phyloP scores from a whole-genome alignment of 768 basidiomycete genomes.

The Candolleomyces aberdarensis region DNA sequence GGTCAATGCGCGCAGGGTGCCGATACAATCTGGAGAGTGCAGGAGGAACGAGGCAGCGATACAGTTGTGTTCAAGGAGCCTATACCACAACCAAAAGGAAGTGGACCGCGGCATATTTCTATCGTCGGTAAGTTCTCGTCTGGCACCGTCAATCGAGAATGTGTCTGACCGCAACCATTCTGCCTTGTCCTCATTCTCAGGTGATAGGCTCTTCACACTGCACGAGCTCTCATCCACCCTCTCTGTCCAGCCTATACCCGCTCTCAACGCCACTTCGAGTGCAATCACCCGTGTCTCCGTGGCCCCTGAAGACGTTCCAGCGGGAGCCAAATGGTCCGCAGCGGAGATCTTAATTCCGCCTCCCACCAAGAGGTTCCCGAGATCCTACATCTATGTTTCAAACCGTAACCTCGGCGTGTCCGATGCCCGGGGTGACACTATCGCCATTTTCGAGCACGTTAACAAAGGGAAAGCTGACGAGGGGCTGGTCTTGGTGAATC shows the following conservation, averaged over 20 bases:
- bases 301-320: constrained; percentile 34
- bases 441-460: constrained; percentile 47
- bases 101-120: constrained; percentile 52
- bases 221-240: constrained; percentile 60
- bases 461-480: constrained; percentile 16
- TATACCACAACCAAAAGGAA: constrained; percentile 60
- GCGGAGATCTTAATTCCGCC: constrained; percentile 63
- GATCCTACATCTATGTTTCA: constrained; percentile 61
- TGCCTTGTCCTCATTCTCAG: constrained; percentile 21
- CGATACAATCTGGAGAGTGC: constrained; percentile 68
- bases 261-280: constrained; percentile 47
- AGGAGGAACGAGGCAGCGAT: constrained; percentile 36
- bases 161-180: background rate
- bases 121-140: constrained; percentile 24
- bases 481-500: constrained; percentile 25
- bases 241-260: constrained; percentile 55
- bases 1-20: constrained; percentile 41
- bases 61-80: constrained; percentile 51
- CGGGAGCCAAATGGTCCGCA: constrained; percentile 41
- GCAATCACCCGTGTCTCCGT: constrained; percentile 50
- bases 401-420: constrained; percentile 55
- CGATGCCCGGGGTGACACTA: constrained; percentile 49
- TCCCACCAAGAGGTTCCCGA: constrained; percentile 43
- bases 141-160: constrained; percentile 18
- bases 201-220: constrained; percentile 46